These are phyloP conservation scores for Calonectria hongkongensis DNA, from an alignment of 2,329 filamentous ascomycete species.

Conservation along the genomic window DNA sequence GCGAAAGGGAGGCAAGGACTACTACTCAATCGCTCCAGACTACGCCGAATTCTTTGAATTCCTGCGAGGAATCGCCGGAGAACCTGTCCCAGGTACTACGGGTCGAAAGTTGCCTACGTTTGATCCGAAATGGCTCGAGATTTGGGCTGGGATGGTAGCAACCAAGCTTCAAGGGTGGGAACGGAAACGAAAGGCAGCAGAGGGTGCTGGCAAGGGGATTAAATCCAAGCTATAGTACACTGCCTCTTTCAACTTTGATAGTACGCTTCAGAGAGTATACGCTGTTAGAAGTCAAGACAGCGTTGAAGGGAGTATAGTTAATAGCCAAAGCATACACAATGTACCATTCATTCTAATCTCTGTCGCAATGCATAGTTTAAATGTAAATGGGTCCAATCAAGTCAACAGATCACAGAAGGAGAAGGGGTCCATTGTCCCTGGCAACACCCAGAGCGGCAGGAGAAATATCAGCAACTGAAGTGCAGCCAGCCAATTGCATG, in stretches of 20 bases:
- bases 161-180: conserved; percentile 42
- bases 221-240: conserved; percentile 28
- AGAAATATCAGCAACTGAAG: conserved; percentile 8
- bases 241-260: background rate
- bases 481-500: conserved; percentile 15
- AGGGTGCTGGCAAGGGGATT: conserved; percentile 9
- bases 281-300: no score
- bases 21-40: conserved; percentile 47
- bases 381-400: background rate
- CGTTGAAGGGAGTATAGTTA: background rate
- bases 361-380: background rate
- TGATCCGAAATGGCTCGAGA: conserved; percentile 44
- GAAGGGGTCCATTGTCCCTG: background rate
- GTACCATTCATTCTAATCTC: background rate
- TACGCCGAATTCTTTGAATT: conserved; percentile 46
- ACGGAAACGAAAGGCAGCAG: conserved; percentile 43
- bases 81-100: conserved; percentile 38
- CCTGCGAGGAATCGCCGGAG: conserved; percentile 40
- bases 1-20: conserved; percentile 48
- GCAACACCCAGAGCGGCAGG: background rate
- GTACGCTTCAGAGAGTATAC: no score
- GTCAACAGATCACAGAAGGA: background rate
- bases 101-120: conserved; percentile 41
- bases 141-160: conserved; percentile 43
- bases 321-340: background rate